phyloP scores from a whole-genome alignment of 345 rosid species.

The Balakata baccata region DNA sequence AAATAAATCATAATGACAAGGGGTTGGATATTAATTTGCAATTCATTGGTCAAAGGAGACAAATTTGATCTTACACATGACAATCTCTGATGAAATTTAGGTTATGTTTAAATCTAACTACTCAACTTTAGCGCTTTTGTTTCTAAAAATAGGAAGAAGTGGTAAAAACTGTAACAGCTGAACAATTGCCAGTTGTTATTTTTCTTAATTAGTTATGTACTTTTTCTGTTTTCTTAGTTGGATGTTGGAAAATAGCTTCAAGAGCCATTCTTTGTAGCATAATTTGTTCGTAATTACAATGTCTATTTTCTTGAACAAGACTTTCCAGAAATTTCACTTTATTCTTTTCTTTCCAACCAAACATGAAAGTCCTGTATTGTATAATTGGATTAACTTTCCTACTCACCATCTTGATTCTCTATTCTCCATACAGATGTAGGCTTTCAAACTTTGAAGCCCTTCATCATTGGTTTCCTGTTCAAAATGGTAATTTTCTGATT shows the following conservation, averaged over 20 bases:
- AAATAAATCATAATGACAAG: no score
- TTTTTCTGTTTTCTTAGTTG: background rate
- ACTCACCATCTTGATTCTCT: conserved; percentile 48
- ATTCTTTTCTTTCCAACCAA: background rate
- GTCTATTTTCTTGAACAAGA: background rate
- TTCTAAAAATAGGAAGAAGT: conserved; percentile 8
- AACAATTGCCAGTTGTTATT: background rate
- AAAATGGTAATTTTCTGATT: conserved; percentile 10
- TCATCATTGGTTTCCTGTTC: conserved; percentile 5
- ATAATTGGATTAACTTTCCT: conserved; percentile 13
- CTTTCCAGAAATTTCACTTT: background rate
- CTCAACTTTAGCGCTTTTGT: background rate
- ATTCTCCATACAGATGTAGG: conserved; percentile 46
- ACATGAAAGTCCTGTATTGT: conserved; percentile 5
- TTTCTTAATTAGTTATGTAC: background rate
- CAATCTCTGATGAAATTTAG: background rate
- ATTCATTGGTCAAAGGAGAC: no score
- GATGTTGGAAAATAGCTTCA: background rate
- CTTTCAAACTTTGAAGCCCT: conserved; percentile 1
- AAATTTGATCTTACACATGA: background rate
- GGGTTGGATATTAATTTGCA: no score
- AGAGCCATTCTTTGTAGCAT: background rate
- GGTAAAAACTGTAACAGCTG: background rate
- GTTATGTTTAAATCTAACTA: background rate
- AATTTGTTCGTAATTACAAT: background rate